Evolutionary conservation across 2,329 filamentous ascomycete species (phyloP), one percentile per base, ranked within the genome.

Genomic region (Amylocarpus encephaloides): DNA sequence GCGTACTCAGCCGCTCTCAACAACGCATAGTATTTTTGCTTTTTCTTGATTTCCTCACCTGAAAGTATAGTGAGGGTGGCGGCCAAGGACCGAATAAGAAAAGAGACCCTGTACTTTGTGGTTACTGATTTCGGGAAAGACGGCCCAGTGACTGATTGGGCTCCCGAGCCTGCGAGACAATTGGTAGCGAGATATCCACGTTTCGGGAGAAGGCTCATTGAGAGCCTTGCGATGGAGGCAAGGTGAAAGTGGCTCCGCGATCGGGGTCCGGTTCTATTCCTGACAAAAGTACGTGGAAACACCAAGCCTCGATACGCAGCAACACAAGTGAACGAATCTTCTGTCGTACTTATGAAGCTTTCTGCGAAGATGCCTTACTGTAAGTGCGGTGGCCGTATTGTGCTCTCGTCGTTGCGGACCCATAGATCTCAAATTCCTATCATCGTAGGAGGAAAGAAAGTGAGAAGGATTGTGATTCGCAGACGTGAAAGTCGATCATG

Each of bases 161-260:
- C 40, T 13, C 26, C 26, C 32, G 13, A 29, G 29, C 22, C 16
- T 11, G 29, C 6, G 22, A 11, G 18, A 29, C 15, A 29, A 43
- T 33, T 34, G 10, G 42, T 19, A 33, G 15, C 42, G 18, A 38
- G 33, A 26, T 15, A 15, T 18, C 35, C 22, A 15, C 22, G 9
- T 40, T 9, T 19, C 35, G 45, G 22, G 32, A 29, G 22, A 30
- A 30, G 19, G 35, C 35, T 47, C 45, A 41, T 40, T 47, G 26
- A 16, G 11, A 47, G 45, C 36, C 10, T n/a, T 13, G 36, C 45
- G 45, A 47, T 47, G 45, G 11, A 11, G 15, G 22, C n/a, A 40
- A 15, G 18, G 45, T 47, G 22, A 26, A 33, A 41, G 35, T 26
- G 35, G 32, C 16, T 39, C 35, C 26, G 40, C 19, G 45, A 47